A percentile compares a stretch with the other conserved stretches of the same genome.
These are phyloP conservation scores for Nicotiana benthamiana DNA, from an alignment of 257 asterid species.

Conservation along the genomic window DNA sequence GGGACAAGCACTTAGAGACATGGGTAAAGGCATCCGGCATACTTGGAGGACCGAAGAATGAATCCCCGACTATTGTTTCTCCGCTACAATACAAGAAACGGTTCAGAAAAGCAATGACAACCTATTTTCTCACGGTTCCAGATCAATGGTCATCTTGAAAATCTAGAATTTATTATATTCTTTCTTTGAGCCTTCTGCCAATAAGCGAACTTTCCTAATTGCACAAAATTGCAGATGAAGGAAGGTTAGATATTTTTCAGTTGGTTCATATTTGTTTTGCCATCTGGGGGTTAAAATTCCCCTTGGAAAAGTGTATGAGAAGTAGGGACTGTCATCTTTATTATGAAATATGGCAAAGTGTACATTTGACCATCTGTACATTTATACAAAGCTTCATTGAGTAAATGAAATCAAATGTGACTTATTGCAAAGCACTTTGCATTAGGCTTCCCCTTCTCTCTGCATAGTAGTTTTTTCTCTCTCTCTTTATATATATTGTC, in stretches of 20 bases:
- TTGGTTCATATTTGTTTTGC: slow-evolving; percentile 6
- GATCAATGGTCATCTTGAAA: slow-evolving; percentile 70
- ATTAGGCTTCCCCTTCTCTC: neutral
- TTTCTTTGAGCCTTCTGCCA: slow-evolving; percentile 12
- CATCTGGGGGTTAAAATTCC: slow-evolving; percentile 1
- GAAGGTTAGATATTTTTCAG: neutral
- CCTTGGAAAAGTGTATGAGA: neutral
- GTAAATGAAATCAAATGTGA: neutral
- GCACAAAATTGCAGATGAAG: slow-evolving; percentile 16
- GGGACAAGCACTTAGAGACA: slow-evolving; percentile 99
- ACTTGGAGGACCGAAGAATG: slow-evolving; percentile 84
- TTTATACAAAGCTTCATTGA: slow-evolving; percentile 8
- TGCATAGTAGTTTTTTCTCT: neutral
- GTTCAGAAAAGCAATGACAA: slow-evolving; percentile 93
- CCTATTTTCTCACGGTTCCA: slow-evolving; percentile 83
- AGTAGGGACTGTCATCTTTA: slow-evolving; percentile 3
- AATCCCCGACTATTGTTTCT: slow-evolving; percentile 88
- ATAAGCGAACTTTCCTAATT: neutral
- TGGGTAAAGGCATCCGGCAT: slow-evolving; percentile 94
- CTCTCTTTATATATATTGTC: no score
- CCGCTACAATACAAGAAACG: slow-evolving; percentile 91
- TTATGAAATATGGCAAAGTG: neutral
- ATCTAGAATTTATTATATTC: neutral
- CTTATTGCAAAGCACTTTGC: neutral
- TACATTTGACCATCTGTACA: slow-evolving; percentile 14